Percentiles rank a stretch among this genome's conserved stretches.
Evolutionary conservation across 2,329 filamentous ascomycete species (phyloP).

Genomic region (Curvularia verruculosa): DNA sequence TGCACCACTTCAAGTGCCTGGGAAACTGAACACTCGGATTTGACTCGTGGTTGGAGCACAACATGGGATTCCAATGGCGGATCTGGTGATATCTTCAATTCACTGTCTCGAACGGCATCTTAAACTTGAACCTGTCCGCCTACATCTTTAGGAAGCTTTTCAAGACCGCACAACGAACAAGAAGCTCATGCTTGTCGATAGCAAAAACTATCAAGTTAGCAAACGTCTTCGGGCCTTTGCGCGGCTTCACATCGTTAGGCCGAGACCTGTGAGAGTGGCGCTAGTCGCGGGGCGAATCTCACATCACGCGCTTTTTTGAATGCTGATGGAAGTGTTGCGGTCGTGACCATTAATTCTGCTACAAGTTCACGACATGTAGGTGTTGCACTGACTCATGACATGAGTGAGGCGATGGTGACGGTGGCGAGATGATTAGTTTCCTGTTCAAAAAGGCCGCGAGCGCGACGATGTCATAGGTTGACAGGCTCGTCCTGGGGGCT

Average conservation of each 20-base stretch:
- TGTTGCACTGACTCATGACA: constrained; percentile 20
- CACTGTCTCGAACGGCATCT: background rate
- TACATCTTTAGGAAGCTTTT: background rate
- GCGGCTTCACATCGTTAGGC: background rate
- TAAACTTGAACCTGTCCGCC: background rate
- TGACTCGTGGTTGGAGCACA: background rate
- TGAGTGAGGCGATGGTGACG: constrained; percentile 12
- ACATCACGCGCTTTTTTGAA: background rate
- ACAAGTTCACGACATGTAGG: constrained; percentile 27
- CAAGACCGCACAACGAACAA: background rate
- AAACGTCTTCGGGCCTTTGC: background rate
- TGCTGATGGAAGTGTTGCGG: constrained; percentile 1
- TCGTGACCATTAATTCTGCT: constrained; percentile 37
- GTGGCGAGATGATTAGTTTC: constrained; percentile 37
- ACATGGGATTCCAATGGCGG: background rate
- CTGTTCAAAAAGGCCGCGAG: constrained; percentile 19
- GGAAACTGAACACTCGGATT: no score
- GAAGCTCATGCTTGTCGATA: background rate
- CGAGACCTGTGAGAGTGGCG: background rate
- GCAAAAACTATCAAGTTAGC: background rate
- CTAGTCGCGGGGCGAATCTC: background rate
- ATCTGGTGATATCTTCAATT: background rate
- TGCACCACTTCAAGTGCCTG: constrained; percentile 8
- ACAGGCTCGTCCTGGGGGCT: background rate
- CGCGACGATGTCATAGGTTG: constrained; percentile 1